Evolutionary conservation across 2,329 filamentous ascomycete genomes (phyloP), one percentile per base, ranked within the genome.

Genomic region (Colletotrichum lentis): DNA sequence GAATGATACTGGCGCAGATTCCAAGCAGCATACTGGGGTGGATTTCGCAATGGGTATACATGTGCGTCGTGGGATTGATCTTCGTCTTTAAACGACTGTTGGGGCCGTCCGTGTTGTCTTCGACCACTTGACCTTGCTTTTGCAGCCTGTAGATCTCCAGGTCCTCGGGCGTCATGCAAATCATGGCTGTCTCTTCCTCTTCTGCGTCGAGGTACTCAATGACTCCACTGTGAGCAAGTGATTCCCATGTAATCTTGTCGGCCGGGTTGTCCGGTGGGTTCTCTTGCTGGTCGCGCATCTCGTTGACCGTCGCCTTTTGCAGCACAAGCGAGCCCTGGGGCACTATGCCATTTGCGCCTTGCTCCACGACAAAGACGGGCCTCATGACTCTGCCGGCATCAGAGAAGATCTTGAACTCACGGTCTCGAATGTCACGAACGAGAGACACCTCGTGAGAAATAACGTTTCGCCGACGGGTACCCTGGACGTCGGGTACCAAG

Each of bases 11-110:
- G 74, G 96, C 96, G 77, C 96, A 99, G 71, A 99, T 97, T 77
- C 96, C 96, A 63, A 99, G 83, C 78, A 99, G 96, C 96, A 99
- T 99, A 80, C 94, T 97, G 22, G 96, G 96, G 75, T 99, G 96
- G 78, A 99, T 98, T 81, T 99, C 96, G 80, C 96, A 99, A 79
- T 99, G 96, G 0, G 96, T 99, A 85, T 95, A 98, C 75, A 91
- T 93, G 80, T 96, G 92, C 18, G 95, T 94, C 5, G 90, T 91
- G 24, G 92, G 90, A 75, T 96, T 97, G 49, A 96, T 88, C 75
- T 90, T 91, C 0, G 94, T 94, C 80, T 96, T 96, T 73, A 99
- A 88, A 74, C 96, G 90, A 77, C 91, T 90, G 75, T 97, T 95
- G 53, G 91, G 88, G 73, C 97, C 92, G 10, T 77, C 86, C 75